These are phyloP conservation scores for Rhodotorula sp. DNA, from an alignment of 1,284 basidiomycete species.

Conservation along the genomic window DNA sequence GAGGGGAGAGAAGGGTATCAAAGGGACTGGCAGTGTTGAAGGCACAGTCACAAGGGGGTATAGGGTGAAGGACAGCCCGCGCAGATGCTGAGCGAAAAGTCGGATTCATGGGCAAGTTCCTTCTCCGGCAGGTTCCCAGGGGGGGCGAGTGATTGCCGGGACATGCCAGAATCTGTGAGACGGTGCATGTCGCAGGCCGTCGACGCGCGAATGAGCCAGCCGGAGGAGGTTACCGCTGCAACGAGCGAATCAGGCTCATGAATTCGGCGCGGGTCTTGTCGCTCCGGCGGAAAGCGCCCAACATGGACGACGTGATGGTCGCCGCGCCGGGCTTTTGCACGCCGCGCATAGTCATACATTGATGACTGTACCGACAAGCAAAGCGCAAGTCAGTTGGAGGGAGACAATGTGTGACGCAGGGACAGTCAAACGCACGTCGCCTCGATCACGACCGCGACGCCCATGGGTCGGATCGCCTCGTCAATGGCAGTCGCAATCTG, in stretches of 20 bases:
- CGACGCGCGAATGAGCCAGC: background rate
- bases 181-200: background rate
- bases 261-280: constrained; percentile 95
- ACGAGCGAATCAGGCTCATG: constrained; percentile 49
- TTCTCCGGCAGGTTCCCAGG: background rate
- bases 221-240: background rate
- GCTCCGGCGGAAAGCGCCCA: constrained; percentile 93
- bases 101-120: background rate
- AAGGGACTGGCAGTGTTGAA: constrained; percentile 3
- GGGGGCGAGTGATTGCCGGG: background rate
- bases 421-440: constrained; percentile 77
- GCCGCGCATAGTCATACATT: constrained; percentile 99
- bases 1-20: constrained; percentile 1
- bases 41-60: constrained; percentile 1
- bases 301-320: constrained; percentile 98
- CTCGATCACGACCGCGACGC: constrained; percentile 99
- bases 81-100: background rate
- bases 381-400: too few relatives aligned
- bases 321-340: constrained; percentile 97
- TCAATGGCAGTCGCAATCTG: constrained; percentile 96
- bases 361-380: constrained; percentile 62
- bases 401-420: background rate
- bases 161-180: too few relatives aligned
- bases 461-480: constrained; percentile 93
- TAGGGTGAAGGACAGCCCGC: background rate